These are phyloP conservation scores for Stygiomarasmius scandens DNA, from an alignment of 1,284 basidiomycete genomes.

Conservation along the genomic window DNA sequence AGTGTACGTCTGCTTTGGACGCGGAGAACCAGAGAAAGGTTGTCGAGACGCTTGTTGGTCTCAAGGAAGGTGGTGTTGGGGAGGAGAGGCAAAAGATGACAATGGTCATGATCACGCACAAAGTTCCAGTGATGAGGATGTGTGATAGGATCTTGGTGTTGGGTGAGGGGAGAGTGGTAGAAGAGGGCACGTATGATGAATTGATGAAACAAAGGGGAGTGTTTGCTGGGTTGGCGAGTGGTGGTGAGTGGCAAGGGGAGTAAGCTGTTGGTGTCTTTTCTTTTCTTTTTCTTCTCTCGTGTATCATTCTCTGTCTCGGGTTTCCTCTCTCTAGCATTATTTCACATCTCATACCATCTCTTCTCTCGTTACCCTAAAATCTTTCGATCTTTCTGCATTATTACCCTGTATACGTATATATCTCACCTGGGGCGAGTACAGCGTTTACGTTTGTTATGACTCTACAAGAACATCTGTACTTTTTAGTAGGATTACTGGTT, in stretches of 20 bases:
- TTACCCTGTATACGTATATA: constrained; percentile 8
- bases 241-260: constrained; percentile 80
- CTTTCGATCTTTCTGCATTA: constrained; percentile 12
- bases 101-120: constrained; percentile 87
- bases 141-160: constrained; percentile 91
- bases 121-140: constrained; percentile 86
- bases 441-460: not conserved
- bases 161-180: constrained; percentile 74
- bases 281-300: constrained; percentile 10
- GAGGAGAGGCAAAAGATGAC: constrained; percentile 65
- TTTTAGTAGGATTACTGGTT: not conserved
- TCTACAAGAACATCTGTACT: not conserved
- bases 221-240: constrained; percentile 82
- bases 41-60: constrained; percentile 75
- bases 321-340: not conserved
- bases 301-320: not conserved
- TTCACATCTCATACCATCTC: not conserved
- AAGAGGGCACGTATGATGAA: constrained; percentile 79
- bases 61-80: constrained; percentile 62
- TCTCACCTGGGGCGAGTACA: not conserved
- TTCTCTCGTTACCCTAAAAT: constrained; percentile 1
- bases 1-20: constrained; percentile 93
- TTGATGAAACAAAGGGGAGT: constrained; percentile 71
- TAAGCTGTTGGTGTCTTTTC: constrained; percentile 24
- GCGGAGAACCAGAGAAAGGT: constrained; percentile 71